Base-by-base conservation (phyloP, 768 basidiomycete species). In the Naematelia aurantialba region DNA sequence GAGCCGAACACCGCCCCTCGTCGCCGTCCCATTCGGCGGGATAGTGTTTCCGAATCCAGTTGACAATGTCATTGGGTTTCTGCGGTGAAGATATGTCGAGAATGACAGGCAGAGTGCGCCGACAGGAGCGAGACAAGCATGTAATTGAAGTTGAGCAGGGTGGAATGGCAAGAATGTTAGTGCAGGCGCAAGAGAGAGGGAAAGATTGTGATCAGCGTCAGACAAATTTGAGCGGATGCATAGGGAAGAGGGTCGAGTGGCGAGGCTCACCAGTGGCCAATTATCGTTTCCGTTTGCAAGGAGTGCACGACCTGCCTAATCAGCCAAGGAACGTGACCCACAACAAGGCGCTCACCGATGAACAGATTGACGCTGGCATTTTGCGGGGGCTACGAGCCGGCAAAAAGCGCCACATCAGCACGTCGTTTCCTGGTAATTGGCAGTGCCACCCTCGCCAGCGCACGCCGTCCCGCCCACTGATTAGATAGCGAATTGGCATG, bases 51-150 rank as follows among this genome's bases (percentile, higher is more conserved):
- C 69, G 61, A 31, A 74, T 74, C 69, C 69, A 74, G 53, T 66
- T 66, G 67, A 71, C 69, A 30, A 74, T 74, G 31, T 74, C 72
- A 62, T 74, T 70, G 27, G 72, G 72, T 71, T 74, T 74, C 71
- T 73, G 60, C 26, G 12, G 21, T 30, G 55, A 52, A 44, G 51
- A 45, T 46, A 19, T 24, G 25, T 50, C 44, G 45, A 22, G 54
- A 46, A 30, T 22, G 50, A 27, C 30, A 63, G 34, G 17, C 10
- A 14, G 21, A 19, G 42, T 2, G 27, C 29, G 48, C 27, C 21
- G 12, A n/a, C 27, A 26, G 13, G 59, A 46, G 22, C 21, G 24
- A 48, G 17, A 34, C 30, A 53, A 26, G 56, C 21, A 48, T 19
- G 22, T 55, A 44, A 21, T n/a, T 5, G 22, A 34, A 21, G 8